Base-by-base conservation (phyloP, 805 yeast species). In the Nakazawaea populi region DNA sequence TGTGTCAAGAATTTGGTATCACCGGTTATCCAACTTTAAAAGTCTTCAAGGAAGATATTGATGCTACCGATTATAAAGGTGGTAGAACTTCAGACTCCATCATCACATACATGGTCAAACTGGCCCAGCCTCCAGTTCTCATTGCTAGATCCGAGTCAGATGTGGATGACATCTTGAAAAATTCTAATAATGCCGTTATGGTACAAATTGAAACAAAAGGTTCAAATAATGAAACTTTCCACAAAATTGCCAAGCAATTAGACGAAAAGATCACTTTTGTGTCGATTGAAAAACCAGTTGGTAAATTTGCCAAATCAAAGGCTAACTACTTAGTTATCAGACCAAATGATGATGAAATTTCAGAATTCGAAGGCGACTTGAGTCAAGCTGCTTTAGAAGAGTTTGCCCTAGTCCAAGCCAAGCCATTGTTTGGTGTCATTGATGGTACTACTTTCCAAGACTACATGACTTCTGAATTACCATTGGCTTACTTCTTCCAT, bases 401-500 rank as follows among this genome's bases (percentile, higher is more conserved):
- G 36, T 85, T 84, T 64, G 70, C 83, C 58, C 67, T 70, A 49
- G 67, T 70, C 57, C 94, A 90, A 72, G 69, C 85, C 46, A 77
- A 87, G 65, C 97, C 97, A 52, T 75, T 79, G 61, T 85, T 91
- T 60, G 96, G 96, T 63, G 97, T 91, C 70, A 81, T 92, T 57
- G 83, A 82, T 62, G 90, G 94, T 57, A 75, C 79, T 48, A 85
- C 94, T 56, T 94, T 85, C 77, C 73, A 77, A 69, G 64, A 75
- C 41, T 94, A 91, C 75, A 81, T 88, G 77, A 70, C 75, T 51
- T 72, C 90, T 53, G 77, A 81, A 36, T 57, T 82, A 51, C 99
- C 99, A 55, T 71, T 94, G 58, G 95, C 89, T 49, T 92, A 91
- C 77, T 83, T 87, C 68, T 94, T 94, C 75, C 89, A 87, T 74